Conservation (phyloP, 192 early-diverging fungal species). For the Powellomyces hirtus region DNA sequence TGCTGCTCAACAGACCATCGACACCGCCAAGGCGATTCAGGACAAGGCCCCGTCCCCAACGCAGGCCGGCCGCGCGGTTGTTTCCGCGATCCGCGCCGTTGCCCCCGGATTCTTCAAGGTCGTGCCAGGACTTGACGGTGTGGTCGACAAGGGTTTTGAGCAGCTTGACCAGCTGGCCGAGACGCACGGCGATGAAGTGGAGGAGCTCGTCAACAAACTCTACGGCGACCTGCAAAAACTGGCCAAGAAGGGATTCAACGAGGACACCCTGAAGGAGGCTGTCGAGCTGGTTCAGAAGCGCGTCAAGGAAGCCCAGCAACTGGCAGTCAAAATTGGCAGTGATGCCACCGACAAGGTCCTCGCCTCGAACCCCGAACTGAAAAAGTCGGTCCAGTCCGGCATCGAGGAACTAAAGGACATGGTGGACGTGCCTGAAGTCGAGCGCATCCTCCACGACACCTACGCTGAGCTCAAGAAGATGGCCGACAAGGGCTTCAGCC, state of each 20-base stretch:
- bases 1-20: conserved; percentile 4
- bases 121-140: conserved; percentile 4
- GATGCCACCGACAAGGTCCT: conserved; percentile 15
- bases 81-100: conserved; percentile 3
- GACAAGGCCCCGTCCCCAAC: conserved; percentile 2
- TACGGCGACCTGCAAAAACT: conserved; percentile 11
- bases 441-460: conserved; percentile 4
- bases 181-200: conserved; percentile 12
- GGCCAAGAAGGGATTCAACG: conserved; percentile 13
- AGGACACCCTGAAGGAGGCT: conserved; percentile 13
- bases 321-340: background rate
- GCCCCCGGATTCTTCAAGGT: conserved; percentile 1
- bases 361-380: conserved; percentile 11
- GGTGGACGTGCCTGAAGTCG: conserved; percentile 9
- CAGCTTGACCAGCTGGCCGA: conserved; percentile 16
- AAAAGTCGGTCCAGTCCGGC: conserved; percentile 11
- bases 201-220: conserved; percentile 4
- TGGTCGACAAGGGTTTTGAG: conserved; percentile 8
- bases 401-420: conserved; percentile 15
- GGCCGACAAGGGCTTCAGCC: conserved; percentile 9
- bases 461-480: conserved; percentile 16
- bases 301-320: conserved; percentile 5
- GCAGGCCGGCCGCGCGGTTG: background rate
- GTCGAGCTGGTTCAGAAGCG: background rate
- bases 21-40: background rate